Base-by-base conservation (phyloP, 495 filamentous ascomycete genomes). In the Penicillium canariense region DNA sequence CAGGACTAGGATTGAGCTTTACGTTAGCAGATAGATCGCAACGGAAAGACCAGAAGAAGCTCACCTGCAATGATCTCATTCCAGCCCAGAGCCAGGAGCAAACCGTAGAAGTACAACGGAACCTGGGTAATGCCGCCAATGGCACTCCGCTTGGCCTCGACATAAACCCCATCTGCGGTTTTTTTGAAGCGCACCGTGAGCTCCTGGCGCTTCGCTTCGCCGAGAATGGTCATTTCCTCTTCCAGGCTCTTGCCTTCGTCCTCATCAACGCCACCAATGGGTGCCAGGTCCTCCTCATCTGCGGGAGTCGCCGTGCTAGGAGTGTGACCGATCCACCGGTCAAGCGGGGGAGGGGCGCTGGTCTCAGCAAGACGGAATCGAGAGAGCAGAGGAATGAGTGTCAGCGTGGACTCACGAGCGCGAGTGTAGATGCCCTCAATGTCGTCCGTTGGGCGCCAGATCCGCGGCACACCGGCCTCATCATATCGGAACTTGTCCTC, bases 401-500 rank as follows among this genome's bases (percentile, higher is more conserved):
- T 86, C 36, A 97, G 76, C 0, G 94, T 98, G 1, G 90, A 91
- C 63, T 97, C 92, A 50, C 91, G 87, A 10, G 94, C 91, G 42
- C 81, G 83, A 11, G 92, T 96, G 67, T 97, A 98, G 44, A 93
- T 71, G 39, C 91, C 90, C 70, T 98, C 95, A 62, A 98, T 97
- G 67, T 97, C 94, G 68, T 98, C 94, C 0, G 87, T 92, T 2
- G 94, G 94, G 18, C 95, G 87, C 94, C 94, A 98, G 64, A 98
- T 96, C 32, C 94, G 80, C 4, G 94, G 94, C 3, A 98, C 95
- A 31, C 95, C 95, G 12, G 84, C 85, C 43, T 96, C 92, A 58
- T 98, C 95, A 62, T 98, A 98, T 51, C 94, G 88, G 81, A 98
- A 98, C 67, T 95, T 96, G 73, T 98, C 94, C 63, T 98, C 94